phyloP scores from a whole-genome alignment of 2,329 filamentous ascomycete species.

The Aureobasidium sp. region DNA sequence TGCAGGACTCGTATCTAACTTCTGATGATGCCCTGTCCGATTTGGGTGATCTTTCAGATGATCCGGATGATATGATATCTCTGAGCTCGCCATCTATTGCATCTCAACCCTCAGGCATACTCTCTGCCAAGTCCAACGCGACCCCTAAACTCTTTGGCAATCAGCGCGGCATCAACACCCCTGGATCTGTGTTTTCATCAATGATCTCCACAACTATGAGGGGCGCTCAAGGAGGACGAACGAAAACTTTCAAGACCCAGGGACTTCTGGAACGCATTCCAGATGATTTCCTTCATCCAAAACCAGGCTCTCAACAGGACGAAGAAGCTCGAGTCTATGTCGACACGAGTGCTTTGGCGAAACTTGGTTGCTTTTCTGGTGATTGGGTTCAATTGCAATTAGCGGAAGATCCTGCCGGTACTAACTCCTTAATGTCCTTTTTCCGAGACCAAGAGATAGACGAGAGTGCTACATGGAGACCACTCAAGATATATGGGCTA shows the following conservation, averaged over 20 bases:
- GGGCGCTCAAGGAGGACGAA: slow-evolving; percentile 55
- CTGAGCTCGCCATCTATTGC: slow-evolving; percentile 70
- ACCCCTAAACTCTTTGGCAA: slow-evolving; percentile 69
- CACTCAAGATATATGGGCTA: slow-evolving; percentile 80
- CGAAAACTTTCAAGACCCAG: slow-evolving; percentile 76
- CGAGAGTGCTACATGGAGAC: slow-evolving; percentile 61
- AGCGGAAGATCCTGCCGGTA: slow-evolving; percentile 55
- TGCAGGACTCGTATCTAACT: slow-evolving; percentile 25
- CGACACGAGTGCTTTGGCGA: slow-evolving; percentile 73
- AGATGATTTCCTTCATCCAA: slow-evolving; percentile 73
- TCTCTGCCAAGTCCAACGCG: slow-evolving; percentile 70
- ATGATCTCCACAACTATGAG: slow-evolving; percentile 78
- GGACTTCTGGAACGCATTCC: slow-evolving; percentile 65
- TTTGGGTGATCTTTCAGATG: slow-evolving; percentile 76
- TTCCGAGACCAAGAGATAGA: slow-evolving; percentile 40
- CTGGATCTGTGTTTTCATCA: slow-evolving; percentile 80
- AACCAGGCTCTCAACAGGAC: slow-evolving; percentile 74
- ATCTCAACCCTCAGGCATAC: slow-evolving; percentile 66
- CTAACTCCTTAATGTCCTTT: slow-evolving; percentile 37
- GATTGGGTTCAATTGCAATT: slow-evolving; percentile 89
- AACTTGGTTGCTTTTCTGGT: slow-evolving; percentile 92
- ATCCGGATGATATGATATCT: slow-evolving; percentile 91
- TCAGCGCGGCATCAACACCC: slow-evolving; percentile 68
- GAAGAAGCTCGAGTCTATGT: slow-evolving; percentile 82
- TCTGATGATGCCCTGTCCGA: slow-evolving; percentile 29